Base-by-base conservation (phyloP, 192 early-diverging fungal genomes). In the Coemansia sp. region DNA sequence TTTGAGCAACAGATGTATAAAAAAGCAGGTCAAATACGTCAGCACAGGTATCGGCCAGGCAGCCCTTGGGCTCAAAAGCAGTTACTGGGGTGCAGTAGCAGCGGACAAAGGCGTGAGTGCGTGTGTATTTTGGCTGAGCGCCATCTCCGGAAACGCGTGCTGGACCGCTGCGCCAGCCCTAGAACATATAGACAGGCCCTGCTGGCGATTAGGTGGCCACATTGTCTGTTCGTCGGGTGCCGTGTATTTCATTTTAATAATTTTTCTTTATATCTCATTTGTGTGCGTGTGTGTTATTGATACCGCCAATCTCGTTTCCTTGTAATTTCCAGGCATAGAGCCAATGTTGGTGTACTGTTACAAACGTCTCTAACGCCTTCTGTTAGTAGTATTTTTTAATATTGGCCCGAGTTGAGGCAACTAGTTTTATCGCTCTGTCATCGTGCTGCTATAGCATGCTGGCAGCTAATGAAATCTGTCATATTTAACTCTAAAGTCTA, bases 11-110 rank as follows among this genome's bases (percentile, higher is more conserved):
- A 21, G 17, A 40, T 34, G 17, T 14, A 42, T 21, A 31, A 58
- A 42, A 59, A 3, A n/a, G 14, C 42, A 44, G 42, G 42, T 12
- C 42, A 14, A n/a, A 60, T 17, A 60, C 59, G 59, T 60, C 59
- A 23, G 59, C 59, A 17, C 10, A 25, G 44, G n/a, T 20, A 46
- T 48, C 47, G 15, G 46, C 59, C n/a, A 17, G 31, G 59, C 58
- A 44, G 44, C 21, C 36, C 40, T 46, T 48, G 59, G 14, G 28
- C 58, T 46, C 23, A 46, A 60, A 46, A 46, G 42, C 58, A 48
- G 59, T 49, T 60, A 60, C 28, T 28, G 19, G 44, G 22, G n/a
- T 11, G 23, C 59, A 61, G 59, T 61, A 61, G 20, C 40, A 42
- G 15, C 14, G 40, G 12, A 17, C 5, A 9, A 28, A 22, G 47